Percentiles rank a stretch among this genome's conserved stretches.
Conservation (phyloP, 108 stramenopile genomes). For the Skeletonema menzelii region DNA sequence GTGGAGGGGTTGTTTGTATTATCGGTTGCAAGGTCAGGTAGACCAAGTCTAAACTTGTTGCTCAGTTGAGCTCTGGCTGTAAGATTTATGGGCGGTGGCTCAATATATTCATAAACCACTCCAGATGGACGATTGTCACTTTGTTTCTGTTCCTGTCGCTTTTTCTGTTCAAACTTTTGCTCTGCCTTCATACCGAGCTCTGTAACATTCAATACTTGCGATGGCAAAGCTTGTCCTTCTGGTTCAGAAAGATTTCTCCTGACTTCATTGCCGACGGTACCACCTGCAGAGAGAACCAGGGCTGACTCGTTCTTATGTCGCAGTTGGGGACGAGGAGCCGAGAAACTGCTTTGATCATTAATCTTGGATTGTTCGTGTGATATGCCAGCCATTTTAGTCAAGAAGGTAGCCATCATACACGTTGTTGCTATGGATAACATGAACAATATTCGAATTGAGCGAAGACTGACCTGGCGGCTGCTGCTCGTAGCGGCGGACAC, state of each 20-base stretch:
- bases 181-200: background rate
- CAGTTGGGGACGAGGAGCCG: background rate
- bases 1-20: background rate
- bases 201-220: background rate
- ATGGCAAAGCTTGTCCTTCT: background rate
- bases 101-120: slow-evolving; percentile 29
- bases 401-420: background rate
- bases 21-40: slow-evolving; percentile 4
- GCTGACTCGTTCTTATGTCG: background rate
- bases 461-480: background rate
- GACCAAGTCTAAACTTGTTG: slow-evolving; percentile 19
- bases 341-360: background rate
- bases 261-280: background rate
- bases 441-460: background rate
- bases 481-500: background rate
- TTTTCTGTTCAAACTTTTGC: background rate
- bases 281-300: background rate
- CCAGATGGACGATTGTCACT: slow-evolving; percentile 18
- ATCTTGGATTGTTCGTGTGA: background rate
- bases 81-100: slow-evolving; percentile 27
- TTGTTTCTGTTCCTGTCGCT: background rate
- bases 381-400: background rate
- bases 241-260: slow-evolving; percentile 21
- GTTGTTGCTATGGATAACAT: background rate
- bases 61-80: slow-evolving; percentile 17